Conservation (phyloP, 495 filamentous ascomycete species). For the Podospora didyma region DNA sequence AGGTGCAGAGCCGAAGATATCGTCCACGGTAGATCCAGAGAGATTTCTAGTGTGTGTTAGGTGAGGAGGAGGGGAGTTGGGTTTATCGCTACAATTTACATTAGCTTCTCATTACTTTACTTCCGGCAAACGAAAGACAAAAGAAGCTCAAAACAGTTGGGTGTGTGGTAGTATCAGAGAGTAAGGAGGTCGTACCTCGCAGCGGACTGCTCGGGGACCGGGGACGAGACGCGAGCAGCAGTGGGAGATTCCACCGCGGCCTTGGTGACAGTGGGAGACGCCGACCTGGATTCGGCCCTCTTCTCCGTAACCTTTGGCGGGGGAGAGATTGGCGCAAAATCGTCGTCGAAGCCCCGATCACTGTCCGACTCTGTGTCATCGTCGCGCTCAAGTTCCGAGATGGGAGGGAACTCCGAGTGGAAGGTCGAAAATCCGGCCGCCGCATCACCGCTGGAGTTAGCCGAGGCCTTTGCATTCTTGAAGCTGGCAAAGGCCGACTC, state of each 20-base stretch:
- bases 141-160: background rate
- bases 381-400: conserved; percentile 76
- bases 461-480: conserved; percentile 26
- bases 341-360: conserved; percentile 79
- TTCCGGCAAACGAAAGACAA: background rate
- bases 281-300: conserved; percentile 20
- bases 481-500: conserved; percentile 70
- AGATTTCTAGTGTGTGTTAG: conserved; percentile 12
- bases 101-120: background rate
- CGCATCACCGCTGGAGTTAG: conserved; percentile 19
- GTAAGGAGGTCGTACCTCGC: conserved; percentile 21
- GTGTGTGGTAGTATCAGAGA: background rate
- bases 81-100: conserved; percentile 25
- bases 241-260: conserved; percentile 7
- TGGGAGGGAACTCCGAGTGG: conserved; percentile 83
- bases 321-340: conserved; percentile 75
- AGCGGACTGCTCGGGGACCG: conserved; percentile 18
- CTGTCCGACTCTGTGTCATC: conserved; percentile 63
- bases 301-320: conserved; percentile 35
- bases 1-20: conserved; percentile 28
- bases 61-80: conserved; percentile 16
- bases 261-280: conserved; percentile 23
- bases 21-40: conserved; percentile 22
- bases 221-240: conserved; percentile 9
- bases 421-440: conserved; percentile 46